phyloP scores from a whole-genome alignment of 2,329 filamentous ascomycete species.

The Samsoniella hepiali region DNA sequence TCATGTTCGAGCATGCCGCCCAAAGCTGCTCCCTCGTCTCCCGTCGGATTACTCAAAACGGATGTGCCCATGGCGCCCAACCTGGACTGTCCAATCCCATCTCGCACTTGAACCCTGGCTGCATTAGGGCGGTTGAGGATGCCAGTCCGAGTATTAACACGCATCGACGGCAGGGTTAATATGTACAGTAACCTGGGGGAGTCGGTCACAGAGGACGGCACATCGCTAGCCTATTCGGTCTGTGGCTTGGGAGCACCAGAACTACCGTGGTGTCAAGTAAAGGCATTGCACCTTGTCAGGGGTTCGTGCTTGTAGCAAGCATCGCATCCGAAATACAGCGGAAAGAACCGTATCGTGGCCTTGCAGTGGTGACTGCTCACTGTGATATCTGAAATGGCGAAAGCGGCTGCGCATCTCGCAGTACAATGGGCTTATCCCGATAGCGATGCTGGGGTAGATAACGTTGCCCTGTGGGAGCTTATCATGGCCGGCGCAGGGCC shows the following conservation, averaged over 20 bases:
- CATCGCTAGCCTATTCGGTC: not conserved
- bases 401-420: not conserved
- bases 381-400: not conserved
- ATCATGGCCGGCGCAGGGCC: constrained; percentile 8
- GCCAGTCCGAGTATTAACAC: not conserved
- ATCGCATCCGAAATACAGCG: not conserved
- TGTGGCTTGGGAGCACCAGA: not conserved
- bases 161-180: not conserved
- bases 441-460: constrained; percentile 16
- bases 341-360: constrained; percentile 16
- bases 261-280: not conserved
- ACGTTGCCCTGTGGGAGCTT: not conserved
- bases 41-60: constrained; percentile 17
- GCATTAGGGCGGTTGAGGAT: not conserved
- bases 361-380: not conserved
- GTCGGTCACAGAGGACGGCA: constrained; percentile 1
- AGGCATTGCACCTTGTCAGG: not conserved
- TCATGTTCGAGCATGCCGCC: constrained; percentile 1
- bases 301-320: not conserved
- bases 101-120: constrained; percentile 8
- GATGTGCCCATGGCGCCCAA: not conserved
- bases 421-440: constrained; percentile 6
- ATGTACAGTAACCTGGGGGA: not conserved
- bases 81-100: constrained; percentile 2
- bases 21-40: not conserved